phyloP scores from a whole-genome alignment of 2,329 filamentous ascomycete genomes.

The Drechslera avenae region DNA sequence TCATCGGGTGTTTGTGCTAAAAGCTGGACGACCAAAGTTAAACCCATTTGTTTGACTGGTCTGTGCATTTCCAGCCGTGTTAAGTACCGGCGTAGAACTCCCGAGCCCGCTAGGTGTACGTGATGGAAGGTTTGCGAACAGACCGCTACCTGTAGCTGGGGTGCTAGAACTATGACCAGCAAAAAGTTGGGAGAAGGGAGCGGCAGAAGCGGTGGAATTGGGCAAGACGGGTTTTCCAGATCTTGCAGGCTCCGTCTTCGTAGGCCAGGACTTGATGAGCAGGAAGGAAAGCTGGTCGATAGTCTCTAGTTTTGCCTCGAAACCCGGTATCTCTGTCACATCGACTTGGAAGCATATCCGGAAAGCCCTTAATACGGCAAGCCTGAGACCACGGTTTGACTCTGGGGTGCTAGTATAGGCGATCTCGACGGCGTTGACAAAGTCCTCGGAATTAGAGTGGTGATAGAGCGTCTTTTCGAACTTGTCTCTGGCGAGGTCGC shows the following conservation, averaged over 20 bases:
- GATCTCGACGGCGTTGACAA: conserved; percentile 34
- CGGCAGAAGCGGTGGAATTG: neutral
- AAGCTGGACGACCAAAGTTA: no score
- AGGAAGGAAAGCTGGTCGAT: conserved; percentile 21
- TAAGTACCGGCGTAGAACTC: no score
- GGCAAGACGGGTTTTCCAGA: neutral
- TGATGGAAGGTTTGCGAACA: no score
- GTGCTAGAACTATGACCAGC: no score
- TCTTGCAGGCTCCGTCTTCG: conserved; percentile 5
- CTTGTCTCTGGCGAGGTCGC: conserved; percentile 13
- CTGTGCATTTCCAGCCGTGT: no score
- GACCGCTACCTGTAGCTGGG: no score
- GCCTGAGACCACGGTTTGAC: conserved; percentile 38
- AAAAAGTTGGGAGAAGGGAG: no score
- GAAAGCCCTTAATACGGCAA: conserved; percentile 32
- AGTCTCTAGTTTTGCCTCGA: conserved; percentile 15
- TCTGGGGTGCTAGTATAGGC: conserved; percentile 34
- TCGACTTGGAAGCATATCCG: conserved; percentile 24
- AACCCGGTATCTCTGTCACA: conserved; percentile 9
- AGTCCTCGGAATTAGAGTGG: conserved; percentile 29
- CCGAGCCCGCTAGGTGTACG: no score
- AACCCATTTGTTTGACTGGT: no score
- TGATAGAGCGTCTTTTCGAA: conserved; percentile 15
- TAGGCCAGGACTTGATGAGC: conserved; percentile 20
- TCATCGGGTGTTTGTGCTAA: no score